Evolutionary conservation across 805 yeast species (phyloP), one percentile per base, ranked within the genome.

Genomic region (Cyberlindnera petersonii): DNA sequence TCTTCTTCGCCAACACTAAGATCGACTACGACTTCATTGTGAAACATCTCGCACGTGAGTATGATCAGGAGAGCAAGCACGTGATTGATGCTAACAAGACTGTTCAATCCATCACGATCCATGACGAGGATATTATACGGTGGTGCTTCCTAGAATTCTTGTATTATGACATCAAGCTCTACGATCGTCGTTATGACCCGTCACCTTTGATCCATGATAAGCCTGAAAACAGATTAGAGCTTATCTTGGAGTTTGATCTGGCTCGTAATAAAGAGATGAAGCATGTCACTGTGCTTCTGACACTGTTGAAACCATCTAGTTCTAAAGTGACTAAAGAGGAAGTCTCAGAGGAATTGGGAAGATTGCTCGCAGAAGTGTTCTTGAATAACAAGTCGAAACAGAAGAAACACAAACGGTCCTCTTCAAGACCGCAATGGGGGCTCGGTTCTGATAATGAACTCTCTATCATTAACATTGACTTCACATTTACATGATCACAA

Each of bases 341-440:
- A 5, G 31, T 49, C n/a, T 26, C 43, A 14, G 21, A 28, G 5
- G 42, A 35, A 6, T 13, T 51, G 16, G 43, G 43, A 5, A 23
- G 44, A n/a, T 42, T 47, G 7, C 24, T 51, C 11, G 26, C 36
- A 3, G 46, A 49, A 24, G 42, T 40, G 13, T 45, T 45, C 33
- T 22, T 40, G n/a, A 23, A 33, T 14, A 39, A 42, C 14, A 13
- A 33, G 24, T 32, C 28, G 31, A 18, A 22, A 4, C 18, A 32
- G 5, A 34, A 28, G 29, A 39, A 40, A 19, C 41, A 39, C 31
- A 45, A 31, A 32, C 43, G 45, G 34, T 16, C 39, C 13, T 36
- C 45, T 13, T 23, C 41, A 9, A 38, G 46, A 30, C 55, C 56
- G 10, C 40, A 38, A n/a, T 52, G 56, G 56, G 48, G 53, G 13